Conservation (phyloP, 2,329 filamentous ascomycete species). For the Cyphellophora attinorum region DNA sequence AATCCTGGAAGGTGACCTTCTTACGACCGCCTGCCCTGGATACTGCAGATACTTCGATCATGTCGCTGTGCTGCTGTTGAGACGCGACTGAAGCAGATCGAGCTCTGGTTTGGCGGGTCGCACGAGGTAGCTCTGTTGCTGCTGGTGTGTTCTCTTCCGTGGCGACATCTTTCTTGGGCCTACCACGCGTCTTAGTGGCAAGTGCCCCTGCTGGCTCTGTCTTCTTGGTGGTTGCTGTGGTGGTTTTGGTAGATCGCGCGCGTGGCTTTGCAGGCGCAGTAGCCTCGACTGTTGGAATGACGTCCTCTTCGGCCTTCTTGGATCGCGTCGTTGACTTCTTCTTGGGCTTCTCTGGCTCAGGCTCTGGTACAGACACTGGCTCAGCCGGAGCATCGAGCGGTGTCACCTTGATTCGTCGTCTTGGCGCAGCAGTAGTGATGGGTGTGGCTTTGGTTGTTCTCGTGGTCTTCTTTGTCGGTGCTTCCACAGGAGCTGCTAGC, state of each 20-base stretch:
- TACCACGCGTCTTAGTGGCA: conserved; percentile 18
- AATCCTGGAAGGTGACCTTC: conserved; percentile 38
- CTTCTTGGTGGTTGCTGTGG: conserved; percentile 4
- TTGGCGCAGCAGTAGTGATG: conserved; percentile 15
- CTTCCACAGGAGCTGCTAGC: conserved; percentile 5
- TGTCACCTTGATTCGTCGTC: conserved; percentile 18
- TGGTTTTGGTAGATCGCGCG: conserved; percentile 4
- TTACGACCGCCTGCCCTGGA: conserved; percentile 28
- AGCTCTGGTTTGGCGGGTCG: conserved; percentile 12
- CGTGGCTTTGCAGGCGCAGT: conserved; percentile 8
- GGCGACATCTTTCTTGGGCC: conserved; percentile 17
- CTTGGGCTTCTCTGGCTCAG: conserved; percentile 5
- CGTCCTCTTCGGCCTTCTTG: conserved; percentile 8
- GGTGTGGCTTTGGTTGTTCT: conserved; percentile 4
- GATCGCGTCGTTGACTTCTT: conserved; percentile 10
- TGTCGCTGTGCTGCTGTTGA: conserved; percentile 4
- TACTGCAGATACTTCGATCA: neutral
- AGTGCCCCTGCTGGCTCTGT: conserved; percentile 5
- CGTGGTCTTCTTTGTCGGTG: conserved; percentile 11
- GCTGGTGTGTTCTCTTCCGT: conserved; percentile 4
- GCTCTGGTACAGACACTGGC: conserved; percentile 4
- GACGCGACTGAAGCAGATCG: conserved; percentile 10
- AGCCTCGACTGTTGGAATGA: conserved; percentile 4
- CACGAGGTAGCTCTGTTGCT: conserved; percentile 4
- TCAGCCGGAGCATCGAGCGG: conserved; percentile 8